Base-by-base conservation (phyloP, 2,329 filamentous ascomycete species). In the Claviceps humidiphila region DNA sequence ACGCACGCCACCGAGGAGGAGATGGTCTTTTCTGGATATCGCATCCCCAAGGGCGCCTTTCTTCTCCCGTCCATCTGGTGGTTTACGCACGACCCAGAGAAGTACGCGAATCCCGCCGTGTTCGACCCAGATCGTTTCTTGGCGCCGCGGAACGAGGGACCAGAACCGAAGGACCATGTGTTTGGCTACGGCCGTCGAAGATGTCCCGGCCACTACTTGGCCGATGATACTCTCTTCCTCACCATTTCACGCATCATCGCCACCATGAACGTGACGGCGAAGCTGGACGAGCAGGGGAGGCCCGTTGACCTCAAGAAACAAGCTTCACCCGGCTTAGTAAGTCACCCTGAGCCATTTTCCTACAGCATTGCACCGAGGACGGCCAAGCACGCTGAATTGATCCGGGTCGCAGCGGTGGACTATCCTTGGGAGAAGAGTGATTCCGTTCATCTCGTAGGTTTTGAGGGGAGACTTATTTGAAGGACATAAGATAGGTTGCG, bases 11-110 rank as follows among this genome's bases (percentile, higher is more conserved):
- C 71, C 0, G 61, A 60, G 0, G 62, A 65, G 11, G 63, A 64
- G 1, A 53, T 62, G 13, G 43, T 40, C 0, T 62, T 56, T 22
- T 47, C 53, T 1, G 59, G 60, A 0, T 63, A 58, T 26, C 50
- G 45, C 0, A 63, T 68, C 6, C 66, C 66, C 0, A 60, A 63
- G 22, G 60, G 59, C 1, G 51, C 64, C 0, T 42, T 56, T 6
- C 37, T 66, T 3, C 49, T 67, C 3, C 56, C 54, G 3, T 57
- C 58, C 1, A 53, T 61, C 5, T 66, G 61, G 61, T 63, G 58
- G 22, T 57, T 68, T 14, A 75, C 82, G 24, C 84, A 87, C 64
- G 84, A 89, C 59, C 77, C 80, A 2, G 78, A 82, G 39, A 79
- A 78, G 1, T 87, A 89, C 62, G 71, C 77, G 0, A 50, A 66